phyloP scores from a whole-genome alignment of 192 early-diverging fungal species.

The Thamnidium elegans region DNA sequence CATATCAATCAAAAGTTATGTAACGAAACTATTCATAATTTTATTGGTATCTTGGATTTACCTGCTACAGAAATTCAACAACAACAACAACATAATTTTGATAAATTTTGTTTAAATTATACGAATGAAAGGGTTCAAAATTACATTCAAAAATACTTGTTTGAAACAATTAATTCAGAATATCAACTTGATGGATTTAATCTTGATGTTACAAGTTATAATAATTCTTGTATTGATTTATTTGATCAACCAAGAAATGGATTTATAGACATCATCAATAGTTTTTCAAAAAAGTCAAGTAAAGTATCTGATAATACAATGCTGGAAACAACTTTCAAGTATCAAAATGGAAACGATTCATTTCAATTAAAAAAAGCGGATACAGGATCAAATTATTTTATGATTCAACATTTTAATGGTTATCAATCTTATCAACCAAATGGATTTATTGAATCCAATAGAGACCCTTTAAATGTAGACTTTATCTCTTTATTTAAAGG shows the following conservation, averaged over 20 bases:
- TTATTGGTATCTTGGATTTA: conserved; percentile 83
- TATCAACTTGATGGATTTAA: conserved; percentile 60
- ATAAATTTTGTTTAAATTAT: conserved; percentile 54
- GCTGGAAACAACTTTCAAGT: conserved; percentile 55
- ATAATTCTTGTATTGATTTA: conserved; percentile 65
- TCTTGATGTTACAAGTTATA: conserved; percentile 34
- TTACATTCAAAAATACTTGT: conserved; percentile 67
- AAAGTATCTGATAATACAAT: conserved; percentile 50
- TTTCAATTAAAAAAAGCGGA: conserved; percentile 35
- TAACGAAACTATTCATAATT: conserved; percentile 62
- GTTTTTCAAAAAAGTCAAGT: conserved; percentile 35
- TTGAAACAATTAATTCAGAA: conserved; percentile 63
- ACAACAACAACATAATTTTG: conserved; percentile 47
- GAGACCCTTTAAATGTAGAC: conserved; percentile 75
- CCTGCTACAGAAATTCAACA: conserved; percentile 45
- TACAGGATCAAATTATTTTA: conserved; percentile 55
- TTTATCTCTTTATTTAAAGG: conserved; percentile 84
- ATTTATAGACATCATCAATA: conserved; percentile 61
- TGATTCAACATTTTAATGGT: conserved; percentile 76
- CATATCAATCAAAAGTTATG: conserved; percentile 79
- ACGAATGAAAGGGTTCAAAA: conserved; percentile 85
- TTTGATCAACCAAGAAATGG: conserved; percentile 65
- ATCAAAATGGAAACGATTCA: conserved; percentile 46
- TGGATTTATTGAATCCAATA: conserved; percentile 72
- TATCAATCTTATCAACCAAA: conserved; percentile 61